Evolutionary conservation across 2,329 filamentous ascomycete genomes (phyloP).

Genomic region (Aspergillus quadrilineatus): DNA sequence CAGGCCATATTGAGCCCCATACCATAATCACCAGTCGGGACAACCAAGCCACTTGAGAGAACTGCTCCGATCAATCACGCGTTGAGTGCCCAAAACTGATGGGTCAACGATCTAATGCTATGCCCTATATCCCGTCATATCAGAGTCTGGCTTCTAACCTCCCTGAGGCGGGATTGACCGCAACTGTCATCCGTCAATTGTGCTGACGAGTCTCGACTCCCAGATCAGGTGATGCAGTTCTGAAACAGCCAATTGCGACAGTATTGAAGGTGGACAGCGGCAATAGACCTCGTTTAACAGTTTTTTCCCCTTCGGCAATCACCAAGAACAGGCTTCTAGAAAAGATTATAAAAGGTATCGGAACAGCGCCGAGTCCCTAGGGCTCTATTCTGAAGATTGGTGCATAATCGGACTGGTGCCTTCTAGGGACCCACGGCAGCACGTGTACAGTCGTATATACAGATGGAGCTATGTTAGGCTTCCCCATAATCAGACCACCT

Average conservation of each 20-base stretch:
- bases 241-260: background rate
- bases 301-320: background rate
- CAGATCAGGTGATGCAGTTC: no score
- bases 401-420: background rate
- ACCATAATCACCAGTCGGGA: background rate
- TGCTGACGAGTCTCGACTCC: background rate
- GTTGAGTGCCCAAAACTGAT: background rate
- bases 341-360: background rate
- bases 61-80: slow-evolving; percentile 8
- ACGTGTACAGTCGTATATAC: slow-evolving; percentile 1
- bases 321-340: background rate
- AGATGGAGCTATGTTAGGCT: background rate
- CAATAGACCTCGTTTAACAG: background rate
- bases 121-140: background rate
- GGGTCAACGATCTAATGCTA: background rate
- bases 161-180: background rate
- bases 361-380: background rate
- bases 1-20: slow-evolving; percentile 11
- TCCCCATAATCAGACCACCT: slow-evolving; percentile 9
- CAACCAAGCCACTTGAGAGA: slow-evolving; percentile 3
- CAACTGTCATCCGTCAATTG: background rate
- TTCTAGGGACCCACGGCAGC: slow-evolving; percentile 2
- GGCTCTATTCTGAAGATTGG: background rate
- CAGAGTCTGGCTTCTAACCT: background rate
- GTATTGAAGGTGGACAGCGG: background rate